These are phyloP conservation scores for Verticillium nonalfalfae DNA, from an alignment of 2,329 filamentous ascomycete genomes.

Conservation along the genomic window DNA sequence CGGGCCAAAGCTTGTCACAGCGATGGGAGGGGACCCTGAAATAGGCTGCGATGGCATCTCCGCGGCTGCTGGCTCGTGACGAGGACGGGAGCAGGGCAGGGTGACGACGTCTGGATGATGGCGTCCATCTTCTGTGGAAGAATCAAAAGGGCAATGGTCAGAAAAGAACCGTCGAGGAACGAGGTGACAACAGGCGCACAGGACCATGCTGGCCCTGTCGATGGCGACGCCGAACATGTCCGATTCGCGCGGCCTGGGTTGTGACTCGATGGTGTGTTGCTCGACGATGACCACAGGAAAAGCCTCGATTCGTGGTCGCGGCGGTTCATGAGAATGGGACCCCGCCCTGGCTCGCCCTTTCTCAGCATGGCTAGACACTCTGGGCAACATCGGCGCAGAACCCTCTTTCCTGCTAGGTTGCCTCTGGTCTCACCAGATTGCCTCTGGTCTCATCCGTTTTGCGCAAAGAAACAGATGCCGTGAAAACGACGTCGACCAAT, in stretches of 20 bases:
- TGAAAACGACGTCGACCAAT: too few relatives aligned
- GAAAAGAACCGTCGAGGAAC: too few relatives aligned
- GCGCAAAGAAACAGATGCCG: too few relatives aligned
- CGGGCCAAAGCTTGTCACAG: background rate
- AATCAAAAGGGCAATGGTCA: too few relatives aligned
- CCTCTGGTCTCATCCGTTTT: background rate
- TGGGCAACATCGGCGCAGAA: background rate
- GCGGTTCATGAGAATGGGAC: background rate
- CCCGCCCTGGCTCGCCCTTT: background rate
- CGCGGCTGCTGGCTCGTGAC: background rate
- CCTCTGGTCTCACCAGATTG: background rate
- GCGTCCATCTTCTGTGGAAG: too few relatives aligned
- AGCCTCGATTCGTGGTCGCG: background rate
- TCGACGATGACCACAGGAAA: background rate
- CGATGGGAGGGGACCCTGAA: background rate
- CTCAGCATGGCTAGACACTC: background rate
- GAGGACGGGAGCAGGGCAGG: background rate
- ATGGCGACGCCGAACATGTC: background rate
- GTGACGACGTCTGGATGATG: background rate
- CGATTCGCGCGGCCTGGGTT: background rate
- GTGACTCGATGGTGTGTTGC: background rate
- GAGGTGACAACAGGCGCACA: too few relatives aligned
- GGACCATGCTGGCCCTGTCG: background rate
- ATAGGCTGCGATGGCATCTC: background rate
- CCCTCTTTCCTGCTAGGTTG: background rate